These are phyloP conservation scores for Agaricales sp. DNA, from an alignment of 1,284 basidiomycete genomes.

Conservation along the genomic window DNA sequence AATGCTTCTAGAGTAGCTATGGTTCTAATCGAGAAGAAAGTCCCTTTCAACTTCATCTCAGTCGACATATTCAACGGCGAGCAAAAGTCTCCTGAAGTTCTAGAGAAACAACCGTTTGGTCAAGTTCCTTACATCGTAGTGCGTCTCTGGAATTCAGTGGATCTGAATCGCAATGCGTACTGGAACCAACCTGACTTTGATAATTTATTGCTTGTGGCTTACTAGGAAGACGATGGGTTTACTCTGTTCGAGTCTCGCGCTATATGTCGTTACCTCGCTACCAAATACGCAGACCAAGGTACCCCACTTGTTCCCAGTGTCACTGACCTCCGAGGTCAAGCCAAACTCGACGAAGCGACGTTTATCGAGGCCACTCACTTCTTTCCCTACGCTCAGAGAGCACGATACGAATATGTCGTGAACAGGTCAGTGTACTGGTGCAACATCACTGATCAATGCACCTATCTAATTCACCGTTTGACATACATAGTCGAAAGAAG, in stretches of 20 bases:
- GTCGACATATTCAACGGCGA: conserved; percentile 33
- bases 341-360: conserved; percentile 42
- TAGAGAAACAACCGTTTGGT: conserved; percentile 50
- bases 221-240: conserved; percentile 31
- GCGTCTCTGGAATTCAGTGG: conserved; percentile 4
- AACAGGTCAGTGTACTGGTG: conserved; percentile 10
- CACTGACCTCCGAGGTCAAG: conserved; percentile 18
- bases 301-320: conserved; percentile 19
- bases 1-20: conserved; percentile 35
- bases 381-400: conserved; percentile 28
- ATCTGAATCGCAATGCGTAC: too few species aligned
- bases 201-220: neutral
- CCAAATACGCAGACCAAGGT: conserved; percentile 24
- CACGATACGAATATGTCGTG: conserved; percentile 35
- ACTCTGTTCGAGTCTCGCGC: conserved; percentile 23
- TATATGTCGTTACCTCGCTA: conserved; percentile 20
- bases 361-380: conserved; percentile 44
- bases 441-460: too few species aligned
- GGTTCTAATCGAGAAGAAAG: conserved; percentile 37
- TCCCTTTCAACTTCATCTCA: conserved; percentile 35
- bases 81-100: conserved; percentile 35
- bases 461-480: neutral
- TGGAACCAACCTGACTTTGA: neutral
- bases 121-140: conserved; percentile 53
- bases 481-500: conserved; percentile 14